phyloP scores from a whole-genome alignment of 2,329 filamentous ascomycete species.

The Xylariales sp. region DNA sequence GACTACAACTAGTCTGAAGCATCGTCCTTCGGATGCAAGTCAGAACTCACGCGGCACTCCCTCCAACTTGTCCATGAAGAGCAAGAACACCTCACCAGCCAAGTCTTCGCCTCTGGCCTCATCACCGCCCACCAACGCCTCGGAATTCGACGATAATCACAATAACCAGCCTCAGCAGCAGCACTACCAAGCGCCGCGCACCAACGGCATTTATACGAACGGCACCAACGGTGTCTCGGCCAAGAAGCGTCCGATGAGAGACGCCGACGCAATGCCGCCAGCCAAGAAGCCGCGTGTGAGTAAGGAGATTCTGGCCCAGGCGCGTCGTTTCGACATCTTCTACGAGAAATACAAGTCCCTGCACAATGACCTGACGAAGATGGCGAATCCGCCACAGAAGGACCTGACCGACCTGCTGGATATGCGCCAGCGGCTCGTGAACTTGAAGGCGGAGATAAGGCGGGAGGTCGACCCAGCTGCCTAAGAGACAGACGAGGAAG shows the following conservation, averaged over 20 bases:
- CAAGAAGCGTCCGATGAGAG: conserved; percentile 41
- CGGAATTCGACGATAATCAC: conserved; percentile 49
- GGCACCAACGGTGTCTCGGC: conserved; percentile 14
- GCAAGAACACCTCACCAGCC: conserved; percentile 52
- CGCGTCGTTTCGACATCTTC: conserved; percentile 49
- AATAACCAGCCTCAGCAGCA: conserved; percentile 16
- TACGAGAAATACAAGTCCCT: conserved; percentile 55
- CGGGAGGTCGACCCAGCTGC: conserved; percentile 32
- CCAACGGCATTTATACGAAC: background rate
- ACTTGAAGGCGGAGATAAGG: conserved; percentile 58
- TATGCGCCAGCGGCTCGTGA: conserved; percentile 49
- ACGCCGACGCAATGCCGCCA: conserved; percentile 25
- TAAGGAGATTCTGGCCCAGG: conserved; percentile 47
- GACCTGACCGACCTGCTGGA: conserved; percentile 47
- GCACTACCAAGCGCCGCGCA: background rate
- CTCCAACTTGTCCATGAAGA: conserved; percentile 38
- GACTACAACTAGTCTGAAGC: conserved; percentile 31
- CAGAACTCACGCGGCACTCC: conserved; percentile 41
- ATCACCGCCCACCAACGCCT: conserved; percentile 61
- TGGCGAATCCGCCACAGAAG: conserved; percentile 46
- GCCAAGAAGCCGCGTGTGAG: conserved; percentile 37
- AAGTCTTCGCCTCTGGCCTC: conserved; percentile 64
- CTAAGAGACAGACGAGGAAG: no score
- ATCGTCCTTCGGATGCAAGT: conserved; percentile 44
- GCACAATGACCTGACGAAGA: conserved; percentile 48